A percentile compares a stretch with the other conserved stretches of the same genome.
These are phyloP conservation scores for Pogostemon cablin DNA, from an alignment of 257 asterid species.

Conservation along the genomic window DNA sequence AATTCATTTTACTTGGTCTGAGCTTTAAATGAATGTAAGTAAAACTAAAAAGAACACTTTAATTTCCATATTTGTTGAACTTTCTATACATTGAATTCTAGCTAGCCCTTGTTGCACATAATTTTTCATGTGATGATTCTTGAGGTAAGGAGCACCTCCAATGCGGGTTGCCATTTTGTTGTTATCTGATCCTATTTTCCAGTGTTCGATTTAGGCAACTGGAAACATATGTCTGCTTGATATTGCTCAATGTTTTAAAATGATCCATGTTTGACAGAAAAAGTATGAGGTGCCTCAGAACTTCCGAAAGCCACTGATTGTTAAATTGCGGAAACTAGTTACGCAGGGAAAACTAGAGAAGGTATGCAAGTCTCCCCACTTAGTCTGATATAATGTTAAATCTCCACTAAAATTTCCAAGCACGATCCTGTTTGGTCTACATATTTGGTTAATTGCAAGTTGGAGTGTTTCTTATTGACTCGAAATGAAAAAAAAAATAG, in stretches of 20 bases:
- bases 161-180: background rate
- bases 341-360: slow-evolving; percentile 53
- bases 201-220: background rate
- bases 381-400: slow-evolving; percentile 21
- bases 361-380: slow-evolving; percentile 40
- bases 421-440: background rate
- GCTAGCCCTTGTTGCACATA: background rate
- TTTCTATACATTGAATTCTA: slow-evolving; percentile 5
- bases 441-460: background rate
- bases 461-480: background rate
- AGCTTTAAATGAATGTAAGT: background rate
- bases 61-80: slow-evolving; percentile 6
- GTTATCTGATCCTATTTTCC: background rate
- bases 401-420: slow-evolving; percentile 8
- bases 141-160: slow-evolving; percentile 7
- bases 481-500: background rate
- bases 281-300: slow-evolving; percentile 44
- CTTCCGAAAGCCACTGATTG: slow-evolving; percentile 46
- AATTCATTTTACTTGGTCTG: background rate
- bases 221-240: background rate
- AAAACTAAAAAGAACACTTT: background rate
- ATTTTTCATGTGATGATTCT: background rate
- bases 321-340: slow-evolving; percentile 54
- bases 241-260: background rate
- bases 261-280: slow-evolving; percentile 43